These are phyloP conservation scores for Chlamydomonas eustigma DNA, from an alignment of 139 green algal genomes.

Conservation along the genomic window DNA sequence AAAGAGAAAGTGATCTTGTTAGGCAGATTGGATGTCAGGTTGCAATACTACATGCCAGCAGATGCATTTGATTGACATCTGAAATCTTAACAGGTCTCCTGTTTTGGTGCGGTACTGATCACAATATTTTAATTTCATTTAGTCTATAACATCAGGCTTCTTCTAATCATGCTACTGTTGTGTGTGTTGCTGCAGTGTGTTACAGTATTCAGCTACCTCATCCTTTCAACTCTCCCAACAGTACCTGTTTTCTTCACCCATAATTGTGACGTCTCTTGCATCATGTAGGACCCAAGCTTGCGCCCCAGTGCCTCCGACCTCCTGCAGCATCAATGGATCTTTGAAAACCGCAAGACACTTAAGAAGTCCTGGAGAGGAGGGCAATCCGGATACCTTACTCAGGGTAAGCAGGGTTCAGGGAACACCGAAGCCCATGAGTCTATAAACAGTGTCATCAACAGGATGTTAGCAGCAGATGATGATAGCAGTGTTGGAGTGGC, in stretches of 20 bases:
- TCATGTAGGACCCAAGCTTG: slow-evolving; percentile 70
- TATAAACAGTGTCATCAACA: slow-evolving; percentile 42
- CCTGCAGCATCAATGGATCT: slow-evolving; percentile 85
- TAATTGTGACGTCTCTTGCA: not conserved
- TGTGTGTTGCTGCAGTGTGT: too few relatives aligned
- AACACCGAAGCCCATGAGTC: slow-evolving; percentile 40
- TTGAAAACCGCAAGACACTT: slow-evolving; percentile 64
- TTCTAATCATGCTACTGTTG: too few relatives aligned
- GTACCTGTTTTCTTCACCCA: not conserved
- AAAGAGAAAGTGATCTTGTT: too few relatives aligned
- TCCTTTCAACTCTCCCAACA: too few relatives aligned
- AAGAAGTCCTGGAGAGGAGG: slow-evolving; percentile 55
- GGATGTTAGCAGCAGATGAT: slow-evolving; percentile 35
- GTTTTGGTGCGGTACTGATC: too few relatives aligned
- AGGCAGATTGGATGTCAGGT: too few relatives aligned
- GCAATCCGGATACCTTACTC: not conserved
- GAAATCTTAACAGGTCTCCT: too few relatives aligned
- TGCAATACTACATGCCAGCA: too few relatives aligned
- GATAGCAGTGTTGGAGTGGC: not conserved
- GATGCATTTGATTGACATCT: too few relatives aligned
- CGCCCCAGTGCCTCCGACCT: slow-evolving; percentile 69
- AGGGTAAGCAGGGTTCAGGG: not conserved
- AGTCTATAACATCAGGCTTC: too few relatives aligned
- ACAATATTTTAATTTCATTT: too few relatives aligned
- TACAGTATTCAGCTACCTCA: too few relatives aligned